These are phyloP conservation scores for Mortierella sp. DNA, from an alignment of 371 early-diverging fungal genomes.

Conservation along the genomic window DNA sequence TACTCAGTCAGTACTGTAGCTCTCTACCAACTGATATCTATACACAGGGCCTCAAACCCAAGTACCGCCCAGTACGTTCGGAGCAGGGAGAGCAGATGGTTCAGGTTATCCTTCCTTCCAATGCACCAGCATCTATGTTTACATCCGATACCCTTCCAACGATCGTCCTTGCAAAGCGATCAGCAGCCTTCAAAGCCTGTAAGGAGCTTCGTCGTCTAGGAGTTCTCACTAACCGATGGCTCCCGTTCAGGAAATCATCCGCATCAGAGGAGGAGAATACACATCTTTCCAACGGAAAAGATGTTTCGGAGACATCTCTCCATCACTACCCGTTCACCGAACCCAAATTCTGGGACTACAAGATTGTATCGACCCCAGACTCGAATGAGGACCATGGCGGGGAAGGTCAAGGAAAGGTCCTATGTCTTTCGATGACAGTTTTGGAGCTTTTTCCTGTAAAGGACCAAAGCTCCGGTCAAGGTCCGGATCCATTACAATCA, in stretches of 20 bases:
- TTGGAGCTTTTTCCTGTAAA: too few species aligned
- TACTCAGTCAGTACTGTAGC: constrained; percentile 17
- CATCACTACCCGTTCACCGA: constrained; percentile 8
- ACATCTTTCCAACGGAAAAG: background rate
- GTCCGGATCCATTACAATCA: too few species aligned
- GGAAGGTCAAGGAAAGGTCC: too few species aligned
- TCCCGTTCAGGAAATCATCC: background rate
- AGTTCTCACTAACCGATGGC: background rate
- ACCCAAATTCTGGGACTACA: constrained; percentile 25
- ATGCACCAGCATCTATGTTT: too few species aligned
- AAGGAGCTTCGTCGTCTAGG: background rate
- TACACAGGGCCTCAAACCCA: background rate
- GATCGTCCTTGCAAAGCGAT: background rate
- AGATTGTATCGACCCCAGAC: constrained; percentile 2
- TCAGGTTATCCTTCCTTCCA: too few species aligned
- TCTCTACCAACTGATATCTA: constrained; percentile 24
- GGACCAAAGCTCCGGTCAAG: too few species aligned
- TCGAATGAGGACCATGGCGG: too few species aligned
- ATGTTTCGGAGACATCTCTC: background rate
- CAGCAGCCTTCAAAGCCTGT: background rate
- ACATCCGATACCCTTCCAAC: background rate
- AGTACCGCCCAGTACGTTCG: too few species aligned
- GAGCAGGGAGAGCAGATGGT: too few species aligned
- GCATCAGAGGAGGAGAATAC: background rate
- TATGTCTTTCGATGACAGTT: too few species aligned